phyloP scores from a whole-genome alignment of 2,329 filamentous ascomycete genomes.

The Calonectria pteridis region DNA sequence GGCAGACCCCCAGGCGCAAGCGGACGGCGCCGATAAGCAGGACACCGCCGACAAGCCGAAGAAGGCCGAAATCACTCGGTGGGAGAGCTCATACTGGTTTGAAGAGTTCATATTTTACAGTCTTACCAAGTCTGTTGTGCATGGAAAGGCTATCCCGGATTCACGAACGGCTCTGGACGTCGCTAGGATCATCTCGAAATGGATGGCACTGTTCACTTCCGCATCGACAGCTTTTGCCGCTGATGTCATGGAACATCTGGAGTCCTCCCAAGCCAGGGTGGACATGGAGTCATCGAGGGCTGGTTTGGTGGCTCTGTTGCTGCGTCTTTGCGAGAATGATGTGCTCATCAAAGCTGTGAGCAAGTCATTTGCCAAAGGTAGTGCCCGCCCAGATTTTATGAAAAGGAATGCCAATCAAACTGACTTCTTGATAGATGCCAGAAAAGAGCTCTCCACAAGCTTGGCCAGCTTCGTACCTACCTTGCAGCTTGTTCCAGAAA shows the following conservation, averaged over 20 bases:
- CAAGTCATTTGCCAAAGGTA: constrained; percentile 66
- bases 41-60: constrained; percentile 36
- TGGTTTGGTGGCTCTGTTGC: constrained; percentile 73
- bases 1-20: constrained; percentile 25
- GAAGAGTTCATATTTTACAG: constrained; percentile 96
- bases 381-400: constrained; percentile 10
- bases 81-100: constrained; percentile 69
- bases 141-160: constrained; percentile 62
- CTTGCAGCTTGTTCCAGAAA: constrained; percentile 67
- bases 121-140: constrained; percentile 86
- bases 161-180: constrained; percentile 63
- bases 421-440: constrained; percentile 51
- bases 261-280: constrained; percentile 60
- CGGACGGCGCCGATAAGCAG: constrained; percentile 38
- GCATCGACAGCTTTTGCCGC: constrained; percentile 62
- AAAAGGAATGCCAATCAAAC: not conserved
- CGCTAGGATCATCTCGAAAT: constrained; percentile 64
- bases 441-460: constrained; percentile 63
- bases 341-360: constrained; percentile 66
- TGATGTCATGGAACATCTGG: constrained; percentile 61
- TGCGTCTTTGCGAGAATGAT: constrained; percentile 72
- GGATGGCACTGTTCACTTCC: constrained; percentile 70
- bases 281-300: constrained; percentile 73
- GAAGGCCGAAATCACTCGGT: constrained; percentile 51
- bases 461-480: constrained; percentile 68